Conservation (phyloP, 495 filamentous ascomycete species). For the Daldinia loculata region DNA sequence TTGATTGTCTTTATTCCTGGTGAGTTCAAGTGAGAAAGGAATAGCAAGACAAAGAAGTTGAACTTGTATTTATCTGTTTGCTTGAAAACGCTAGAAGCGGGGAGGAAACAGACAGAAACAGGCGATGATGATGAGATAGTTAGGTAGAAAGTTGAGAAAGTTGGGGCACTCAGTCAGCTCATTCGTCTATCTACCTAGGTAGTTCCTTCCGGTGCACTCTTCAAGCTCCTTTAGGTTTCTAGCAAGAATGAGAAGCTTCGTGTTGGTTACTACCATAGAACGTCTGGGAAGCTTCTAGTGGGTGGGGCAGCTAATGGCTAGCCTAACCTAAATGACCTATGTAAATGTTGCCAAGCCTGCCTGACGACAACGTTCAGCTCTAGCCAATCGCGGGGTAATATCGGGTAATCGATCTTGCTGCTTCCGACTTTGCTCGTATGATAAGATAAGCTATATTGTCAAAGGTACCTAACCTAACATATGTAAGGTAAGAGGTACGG, state of each 20-base stretch:
- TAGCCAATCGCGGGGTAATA: slow-evolving; percentile 19
- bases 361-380: slow-evolving; percentile 20
- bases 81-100: slow-evolving; percentile 12
- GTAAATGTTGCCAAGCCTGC: slow-evolving; percentile 13
- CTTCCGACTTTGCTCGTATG: background rate
- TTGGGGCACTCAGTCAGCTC: slow-evolving; percentile 25
- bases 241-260: slow-evolving; percentile 27
- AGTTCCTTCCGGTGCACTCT: slow-evolving; percentile 17
- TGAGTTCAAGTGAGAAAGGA: slow-evolving; percentile 16
- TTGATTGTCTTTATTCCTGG: slow-evolving; percentile 15
- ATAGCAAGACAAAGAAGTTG: slow-evolving; percentile 8
- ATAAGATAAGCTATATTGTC: background rate
- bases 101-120: slow-evolving; percentile 24
- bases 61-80: slow-evolving; percentile 33
- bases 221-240: slow-evolving; percentile 17
- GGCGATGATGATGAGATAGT: slow-evolving; percentile 35
- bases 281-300: slow-evolving; percentile 35
- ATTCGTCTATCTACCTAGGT: slow-evolving; percentile 8
- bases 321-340: background rate
- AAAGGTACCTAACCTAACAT: no score
- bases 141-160: no score
- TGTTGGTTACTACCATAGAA: slow-evolving; percentile 17
- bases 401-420: slow-evolving; percentile 8
- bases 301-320: slow-evolving; percentile 25
- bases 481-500: no score